Base-by-base conservation (phyloP, 768 basidiomycete genomes). In the Hydnum rufescens region DNA sequence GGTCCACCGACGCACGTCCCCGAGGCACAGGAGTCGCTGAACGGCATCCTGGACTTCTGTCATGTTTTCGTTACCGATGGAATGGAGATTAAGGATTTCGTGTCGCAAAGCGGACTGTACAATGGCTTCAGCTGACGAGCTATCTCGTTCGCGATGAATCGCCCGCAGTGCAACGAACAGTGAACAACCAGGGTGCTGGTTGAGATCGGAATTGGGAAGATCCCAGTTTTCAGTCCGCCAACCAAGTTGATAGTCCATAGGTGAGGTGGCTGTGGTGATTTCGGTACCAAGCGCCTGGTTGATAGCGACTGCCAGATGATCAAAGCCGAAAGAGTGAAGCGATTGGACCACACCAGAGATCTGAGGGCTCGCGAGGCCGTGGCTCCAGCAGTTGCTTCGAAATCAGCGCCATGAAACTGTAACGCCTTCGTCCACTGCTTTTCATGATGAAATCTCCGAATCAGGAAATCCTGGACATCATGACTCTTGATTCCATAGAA, bases 211-310 rank as follows among this genome's bases (percentile, higher is more conserved):
- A 48, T 83, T 75, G 1, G 92, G 92, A 25, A 99, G 68, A 64
- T 97, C 92, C 95, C 95, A 99, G 1, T 79, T 81, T 55, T 83
- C 86, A 0, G 90, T 93, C 44, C 92, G 74, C 95, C 95, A 97
- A 16, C 84, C 95, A 1, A 96, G 70, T 42, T 69, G 67, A 0
- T 74, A 66, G 16, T 29, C 31, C n/a, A 39, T 39, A 8, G 8
- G 8, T 19, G 36, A 19, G 36, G 8, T 39, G 26, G 26, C 44
- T 16, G 16, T 28, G 16, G 16, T 28, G 13, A 47, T 16, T 28
- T 47, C 44, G 25, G 44, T 16, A 13, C 13, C 53, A 30, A 16
- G n/a, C 36, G 61, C 66, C 42, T 76, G 74, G 13, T 82, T 65
- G 4, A 82, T 72, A 25, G 72, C 69, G 58, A 84, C 74, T 4